These are phyloP conservation scores for Flaveria robusta DNA, from an alignment of 129 eudicot species.

Conservation along the genomic window DNA sequence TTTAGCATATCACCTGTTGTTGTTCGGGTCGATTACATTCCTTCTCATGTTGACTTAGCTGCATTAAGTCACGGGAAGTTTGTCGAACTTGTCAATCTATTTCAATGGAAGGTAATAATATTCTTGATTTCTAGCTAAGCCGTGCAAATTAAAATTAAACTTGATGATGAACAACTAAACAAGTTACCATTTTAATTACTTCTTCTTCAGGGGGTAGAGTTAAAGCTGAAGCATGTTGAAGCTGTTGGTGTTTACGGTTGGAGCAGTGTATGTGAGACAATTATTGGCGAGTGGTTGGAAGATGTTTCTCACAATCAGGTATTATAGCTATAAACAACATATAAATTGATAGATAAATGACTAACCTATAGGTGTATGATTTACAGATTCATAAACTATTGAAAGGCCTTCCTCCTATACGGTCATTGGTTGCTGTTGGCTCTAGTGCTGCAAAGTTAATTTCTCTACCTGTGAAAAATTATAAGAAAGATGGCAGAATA, in stretches of 20 bases:
- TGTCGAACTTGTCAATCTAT: conserved; percentile 91
- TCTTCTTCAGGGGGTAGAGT: conserved; percentile 76
- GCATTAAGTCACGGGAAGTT: conserved; percentile 92
- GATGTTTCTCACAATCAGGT: conserved; percentile 98
- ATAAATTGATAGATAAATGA: not conserved
- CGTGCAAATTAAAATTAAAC: not conserved
- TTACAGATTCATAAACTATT: conserved; percentile 74
- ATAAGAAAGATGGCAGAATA: conserved; percentile 76
- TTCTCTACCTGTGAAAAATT: conserved; percentile 81
- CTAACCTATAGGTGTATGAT: conserved; percentile 18
- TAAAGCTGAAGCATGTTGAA: conserved; percentile 80
- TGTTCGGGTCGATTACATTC: conserved; percentile 85
- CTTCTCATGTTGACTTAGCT: conserved; percentile 82
- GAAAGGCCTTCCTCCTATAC: conserved; percentile 90
- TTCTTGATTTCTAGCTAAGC: conserved; percentile 7
- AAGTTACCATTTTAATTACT: not conserved
- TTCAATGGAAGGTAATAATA: conserved; percentile 86
- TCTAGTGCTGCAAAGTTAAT: conserved; percentile 92
- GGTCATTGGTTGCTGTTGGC: conserved; percentile 87
- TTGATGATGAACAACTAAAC: not conserved
- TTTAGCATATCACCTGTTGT: conserved; percentile 69
- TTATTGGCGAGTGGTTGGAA: conserved; percentile 91
- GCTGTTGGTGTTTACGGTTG: conserved; percentile 94
- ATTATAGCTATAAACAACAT: not conserved
- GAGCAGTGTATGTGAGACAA: conserved; percentile 73